Base-by-base conservation (phyloP, 2,329 filamentous ascomycete genomes). In the Neonectria magnoliae region DNA sequence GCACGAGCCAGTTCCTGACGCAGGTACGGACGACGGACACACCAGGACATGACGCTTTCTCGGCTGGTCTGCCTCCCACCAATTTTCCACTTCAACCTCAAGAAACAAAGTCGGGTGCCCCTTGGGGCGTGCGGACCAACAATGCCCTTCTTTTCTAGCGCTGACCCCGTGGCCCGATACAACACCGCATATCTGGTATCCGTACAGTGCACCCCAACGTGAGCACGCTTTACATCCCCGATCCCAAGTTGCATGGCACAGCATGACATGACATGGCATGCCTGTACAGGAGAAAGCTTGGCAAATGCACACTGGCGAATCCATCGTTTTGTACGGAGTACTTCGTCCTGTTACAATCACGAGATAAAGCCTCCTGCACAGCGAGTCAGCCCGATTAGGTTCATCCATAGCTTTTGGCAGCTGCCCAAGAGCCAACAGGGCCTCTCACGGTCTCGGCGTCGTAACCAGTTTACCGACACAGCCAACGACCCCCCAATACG, bases 1-100 rank as follows among this genome's bases (percentile, higher is more conserved):
- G 71, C 71, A 72, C 71, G 64, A 72, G 68, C 71, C 71, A 72
- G 53, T 60, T 55, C 68, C 56, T 55, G 61, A 73, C 68, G 71
- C 71, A 73, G 71, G 71, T 71, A 73, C 71, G 47, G 60, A 60
- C 63, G 59, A 45, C 56, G 60, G 31, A 58, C 16, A 38, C 63
- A 60, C 45, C 61, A 69, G 50, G 36, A 57, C 59, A 64, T 55
- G 31, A 29, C 27, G 41, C n/a, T 31, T 38, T 38, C 38, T 33
- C 38, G 50, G 50, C 51, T 25, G 25, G 36, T 55, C 33, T 36
- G 13, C 33, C 13, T 36, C 36, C 36, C 13, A 38, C 36, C 25
- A 44, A 55, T 48, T 14, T 59, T 63, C 60, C 55, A 55, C 33
- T 45, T 51, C 14, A 41, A 38, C 31, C 25, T 51, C 22, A 36